Conservation (phyloP, 2,329 filamentous ascomycete genomes). For the Tolypocladium cylindrosporum region DNA sequence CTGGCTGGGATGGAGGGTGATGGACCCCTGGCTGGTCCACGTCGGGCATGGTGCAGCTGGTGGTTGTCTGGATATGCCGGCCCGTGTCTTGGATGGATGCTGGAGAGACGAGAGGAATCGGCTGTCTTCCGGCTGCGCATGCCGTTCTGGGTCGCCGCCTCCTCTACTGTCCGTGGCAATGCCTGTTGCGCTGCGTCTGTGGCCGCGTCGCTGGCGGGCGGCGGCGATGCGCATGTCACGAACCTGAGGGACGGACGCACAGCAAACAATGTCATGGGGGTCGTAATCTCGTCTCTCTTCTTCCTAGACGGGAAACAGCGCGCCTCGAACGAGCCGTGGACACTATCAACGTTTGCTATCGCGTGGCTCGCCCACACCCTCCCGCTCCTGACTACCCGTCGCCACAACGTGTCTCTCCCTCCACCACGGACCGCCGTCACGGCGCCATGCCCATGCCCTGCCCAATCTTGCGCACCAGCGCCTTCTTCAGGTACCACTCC, state of each 20-base stretch:
- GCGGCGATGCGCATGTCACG: background rate
- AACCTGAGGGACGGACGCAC: background rate
- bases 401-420: background rate
- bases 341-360: background rate
- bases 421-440: constrained; percentile 7
- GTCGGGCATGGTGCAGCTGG: no score
- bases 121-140: background rate
- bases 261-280: background rate
- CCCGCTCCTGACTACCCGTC: background rate
- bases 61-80: background rate
- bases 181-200: background rate
- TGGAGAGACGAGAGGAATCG: background rate
- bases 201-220: background rate
- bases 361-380: background rate
- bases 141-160: background rate
- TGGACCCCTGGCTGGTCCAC: background rate
- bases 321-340: background rate
- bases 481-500: constrained; percentile 80
- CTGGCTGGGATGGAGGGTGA: background rate
- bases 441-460: constrained; percentile 58
- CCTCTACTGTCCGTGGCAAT: background rate
- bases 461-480: constrained; percentile 67
- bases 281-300: background rate
- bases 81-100: background rate
- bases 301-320: background rate